Percentiles rank a stretch among this genome's conserved stretches.
Conservation (phyloP, 805 yeast species). For the Candida andamanensis region DNA sequence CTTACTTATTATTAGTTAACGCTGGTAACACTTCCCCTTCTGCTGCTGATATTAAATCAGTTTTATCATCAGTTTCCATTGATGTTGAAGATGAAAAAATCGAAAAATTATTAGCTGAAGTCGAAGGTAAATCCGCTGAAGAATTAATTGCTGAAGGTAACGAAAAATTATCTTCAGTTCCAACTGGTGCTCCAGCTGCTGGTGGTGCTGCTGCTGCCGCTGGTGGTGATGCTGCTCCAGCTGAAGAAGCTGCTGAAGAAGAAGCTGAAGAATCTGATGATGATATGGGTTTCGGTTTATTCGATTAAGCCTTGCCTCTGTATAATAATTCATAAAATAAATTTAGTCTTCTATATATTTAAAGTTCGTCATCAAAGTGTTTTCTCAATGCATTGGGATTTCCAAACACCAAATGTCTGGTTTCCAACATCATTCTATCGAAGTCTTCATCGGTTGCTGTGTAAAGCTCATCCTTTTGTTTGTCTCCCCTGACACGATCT, state of each 20-base stretch:
- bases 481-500: constrained; percentile 15
- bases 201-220: constrained; percentile 32
- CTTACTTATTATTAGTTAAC: constrained; percentile 43
- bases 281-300: constrained; percentile 44
- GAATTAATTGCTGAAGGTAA: constrained; percentile 76
- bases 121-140: constrained; percentile 45
- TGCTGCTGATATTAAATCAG: constrained; percentile 36
- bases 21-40: constrained; percentile 44
- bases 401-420: constrained; percentile 70
- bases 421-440: constrained; percentile 25
- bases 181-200: constrained; percentile 44
- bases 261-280: constrained; percentile 36
- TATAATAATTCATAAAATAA: constrained; percentile 7
- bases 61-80: constrained; percentile 54
- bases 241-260: constrained; percentile 37
- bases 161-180: constrained; percentile 88
- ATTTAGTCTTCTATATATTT: constrained; percentile 3
- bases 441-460: constrained; percentile 32
- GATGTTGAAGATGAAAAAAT: constrained; percentile 58
- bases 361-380: constrained; percentile 21
- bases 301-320: constrained; percentile 26
- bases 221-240: constrained; percentile 31
- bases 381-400: constrained; percentile 69
- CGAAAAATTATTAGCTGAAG: constrained; percentile 44
- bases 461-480: constrained; percentile 26